Evolutionary conservation across 352 stramenopile genomes (phyloP).

Genomic region (Phytopythium kandeliae): DNA sequence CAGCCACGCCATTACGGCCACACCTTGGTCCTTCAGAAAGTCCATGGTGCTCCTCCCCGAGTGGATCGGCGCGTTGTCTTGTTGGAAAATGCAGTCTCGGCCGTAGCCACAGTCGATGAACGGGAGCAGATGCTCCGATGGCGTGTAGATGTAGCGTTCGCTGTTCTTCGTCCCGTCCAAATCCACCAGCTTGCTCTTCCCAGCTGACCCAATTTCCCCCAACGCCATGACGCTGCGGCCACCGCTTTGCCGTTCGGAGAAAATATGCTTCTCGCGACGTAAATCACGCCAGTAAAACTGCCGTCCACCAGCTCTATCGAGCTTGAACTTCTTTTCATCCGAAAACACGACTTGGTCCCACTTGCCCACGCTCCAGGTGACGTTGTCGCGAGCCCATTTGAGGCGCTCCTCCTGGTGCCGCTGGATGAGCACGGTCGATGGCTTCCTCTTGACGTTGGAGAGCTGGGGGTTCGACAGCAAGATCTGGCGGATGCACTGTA

Average conservation of each 20-base stretch:
- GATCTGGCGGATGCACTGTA: constrained; percentile 4
- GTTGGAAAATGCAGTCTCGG: constrained; percentile 15
- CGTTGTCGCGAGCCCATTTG: constrained; percentile 3
- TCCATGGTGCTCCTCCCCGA: neutral
- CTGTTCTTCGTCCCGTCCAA: neutral
- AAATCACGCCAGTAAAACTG: constrained; percentile 18
- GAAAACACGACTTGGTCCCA: constrained; percentile 1
- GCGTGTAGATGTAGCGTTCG: constrained; percentile 12
- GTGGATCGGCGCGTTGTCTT: constrained; percentile 12
- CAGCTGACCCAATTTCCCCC: constrained; percentile 8
- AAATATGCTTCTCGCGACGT: constrained; percentile 7
- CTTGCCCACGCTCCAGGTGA: constrained; percentile 1
- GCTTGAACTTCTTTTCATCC: constrained; percentile 21
- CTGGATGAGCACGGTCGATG: constrained; percentile 5
- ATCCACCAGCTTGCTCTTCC: constrained; percentile 13
- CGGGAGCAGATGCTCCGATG: constrained; percentile 11
- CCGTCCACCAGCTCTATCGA: constrained; percentile 10
- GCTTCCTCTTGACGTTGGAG: constrained; percentile 8
- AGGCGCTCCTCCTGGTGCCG: constrained; percentile 5
- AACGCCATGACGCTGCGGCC: constrained; percentile 16
- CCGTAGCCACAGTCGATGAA: constrained; percentile 9
- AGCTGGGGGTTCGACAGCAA: neutral
- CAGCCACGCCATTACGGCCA: constrained; percentile 4
- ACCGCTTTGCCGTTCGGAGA: constrained; percentile 9
- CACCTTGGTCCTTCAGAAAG: constrained; percentile 6